phyloP scores from a whole-genome alignment of 1,284 basidiomycete genomes.

The Cryptococcus deneoformans region DNA sequence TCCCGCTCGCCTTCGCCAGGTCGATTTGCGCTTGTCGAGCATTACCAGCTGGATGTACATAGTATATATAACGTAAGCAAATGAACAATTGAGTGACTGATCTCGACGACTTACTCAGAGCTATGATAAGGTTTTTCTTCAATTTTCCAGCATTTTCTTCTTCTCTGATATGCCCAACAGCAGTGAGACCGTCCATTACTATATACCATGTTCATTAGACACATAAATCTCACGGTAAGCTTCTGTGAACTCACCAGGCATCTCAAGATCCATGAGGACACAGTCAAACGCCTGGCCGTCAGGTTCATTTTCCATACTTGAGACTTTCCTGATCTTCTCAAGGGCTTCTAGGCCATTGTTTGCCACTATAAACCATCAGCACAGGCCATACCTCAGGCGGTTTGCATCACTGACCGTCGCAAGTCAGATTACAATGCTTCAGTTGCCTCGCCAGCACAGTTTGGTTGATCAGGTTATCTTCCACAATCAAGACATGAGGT shows the following conservation, averaged over 20 bases:
- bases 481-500: constrained; percentile 36
- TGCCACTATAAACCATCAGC: constrained; percentile 24
- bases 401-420: constrained; percentile 20
- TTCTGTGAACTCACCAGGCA: constrained; percentile 31
- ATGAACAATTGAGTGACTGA: not conserved
- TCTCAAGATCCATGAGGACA: constrained; percentile 48
- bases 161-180: constrained; percentile 34
- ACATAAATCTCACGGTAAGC: not conserved
- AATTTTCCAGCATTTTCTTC: constrained; percentile 33
- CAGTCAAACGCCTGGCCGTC: constrained; percentile 35
- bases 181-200: constrained; percentile 48
- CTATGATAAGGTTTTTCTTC: constrained; percentile 33
- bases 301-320: constrained; percentile 9
- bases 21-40: constrained; percentile 39
- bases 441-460: constrained; percentile 37
- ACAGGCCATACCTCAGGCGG: not conserved
- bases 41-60: constrained; percentile 26
- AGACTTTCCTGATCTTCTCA: constrained; percentile 40
- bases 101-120: constrained; percentile 31
- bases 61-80: not conserved
- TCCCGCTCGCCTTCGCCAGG: constrained; percentile 26
- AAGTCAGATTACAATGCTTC: constrained; percentile 29
- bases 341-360: constrained; percentile 51
- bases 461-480: constrained; percentile 52
- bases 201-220: not conserved